A percentile compares a stretch with the other conserved stretches of the same genome.
These are phyloP conservation scores for Populus trichocarpa DNA, from an alignment of 441 rosid species.

Conservation along the genomic window DNA sequence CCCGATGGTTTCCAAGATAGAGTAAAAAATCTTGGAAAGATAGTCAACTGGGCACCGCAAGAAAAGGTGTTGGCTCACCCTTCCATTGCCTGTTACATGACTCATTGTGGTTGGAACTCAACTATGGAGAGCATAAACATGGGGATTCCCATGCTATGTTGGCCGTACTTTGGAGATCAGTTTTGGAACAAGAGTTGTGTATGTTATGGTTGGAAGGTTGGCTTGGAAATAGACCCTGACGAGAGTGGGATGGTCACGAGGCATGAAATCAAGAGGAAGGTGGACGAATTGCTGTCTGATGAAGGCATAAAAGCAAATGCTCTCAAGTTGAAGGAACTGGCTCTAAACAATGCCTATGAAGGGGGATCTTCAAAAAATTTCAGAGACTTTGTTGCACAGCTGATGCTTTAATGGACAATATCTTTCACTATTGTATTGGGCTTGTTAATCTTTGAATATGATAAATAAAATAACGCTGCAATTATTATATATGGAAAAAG, in stretches of 20 bases:
- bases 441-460: background rate
- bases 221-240: conserved; percentile 4
- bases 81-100: conserved; percentile 49
- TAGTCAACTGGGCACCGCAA: conserved; percentile 65
- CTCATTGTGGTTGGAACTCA: conserved; percentile 68
- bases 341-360: background rate
- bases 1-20: conserved; percentile 51
- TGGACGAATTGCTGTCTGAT: conserved; percentile 1
- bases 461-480: background rate
- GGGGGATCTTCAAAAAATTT: conserved; percentile 23
- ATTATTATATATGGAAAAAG: too few relatives aligned
- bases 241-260: conserved; percentile 11
- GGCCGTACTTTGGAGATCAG: conserved; percentile 26
- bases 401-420: background rate
- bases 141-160: conserved; percentile 28
- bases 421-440: background rate
- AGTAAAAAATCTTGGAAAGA: conserved; percentile 42
- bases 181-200: conserved; percentile 19
- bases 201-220: conserved; percentile 19
- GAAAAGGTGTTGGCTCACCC: conserved; percentile 59
- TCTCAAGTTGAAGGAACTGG: conserved; percentile 11
- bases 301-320: conserved; percentile 13
- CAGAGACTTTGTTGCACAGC: background rate
- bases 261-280: conserved; percentile 17
- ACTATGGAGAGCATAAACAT: conserved; percentile 3